These are phyloP conservation scores for Candida anutae DNA, from an alignment of 1,139 yeast genomes.

Conservation along the genomic window DNA sequence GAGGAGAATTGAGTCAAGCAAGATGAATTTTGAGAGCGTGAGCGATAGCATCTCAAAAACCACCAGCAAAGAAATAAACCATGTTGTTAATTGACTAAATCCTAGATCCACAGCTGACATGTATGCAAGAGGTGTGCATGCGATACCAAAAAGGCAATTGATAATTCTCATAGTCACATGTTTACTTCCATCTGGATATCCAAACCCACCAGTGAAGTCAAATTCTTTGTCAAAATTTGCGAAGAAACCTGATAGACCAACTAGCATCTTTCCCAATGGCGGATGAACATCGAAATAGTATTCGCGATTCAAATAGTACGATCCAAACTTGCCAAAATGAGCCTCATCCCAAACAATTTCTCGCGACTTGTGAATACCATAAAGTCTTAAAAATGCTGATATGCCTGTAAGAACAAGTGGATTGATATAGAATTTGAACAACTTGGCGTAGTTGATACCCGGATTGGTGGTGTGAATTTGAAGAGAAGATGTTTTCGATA, in stretches of 20 bases:
- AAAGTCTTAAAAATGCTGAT: constrained; percentile 62
- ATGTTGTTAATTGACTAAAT: constrained; percentile 37
- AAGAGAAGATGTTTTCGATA: constrained; percentile 8
- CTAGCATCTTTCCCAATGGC: constrained; percentile 65
- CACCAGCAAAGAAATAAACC: constrained; percentile 53
- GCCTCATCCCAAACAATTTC: constrained; percentile 96
- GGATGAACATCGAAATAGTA: constrained; percentile 77
- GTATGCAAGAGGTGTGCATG: constrained; percentile 59
- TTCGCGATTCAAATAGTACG: constrained; percentile 55
- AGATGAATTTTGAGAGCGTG: constrained; percentile 60
- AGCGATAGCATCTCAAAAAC: constrained; percentile 59
- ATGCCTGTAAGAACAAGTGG: constrained; percentile 42
- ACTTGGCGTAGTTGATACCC: constrained; percentile 3
- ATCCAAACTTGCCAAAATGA: constrained; percentile 68
- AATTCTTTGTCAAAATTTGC: constrained; percentile 64
- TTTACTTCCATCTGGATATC: constrained; percentile 49
- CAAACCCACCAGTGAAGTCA: constrained; percentile 53
- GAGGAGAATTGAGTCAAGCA: constrained; percentile 64
- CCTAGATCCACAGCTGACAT: constrained; percentile 47
- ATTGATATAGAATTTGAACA: constrained; percentile 16
- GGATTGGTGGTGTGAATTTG: constrained; percentile 4
- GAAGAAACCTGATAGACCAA: constrained; percentile 59
- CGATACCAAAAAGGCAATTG: constrained; percentile 56
- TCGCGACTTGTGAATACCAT: constrained; percentile 53
- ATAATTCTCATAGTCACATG: constrained; percentile 56